Percentiles rank a stretch among this genome's conserved stretches.
Evolutionary conservation across 1,284 basidiomycete genomes (phyloP).

Genomic region (Tausonia pullulans): DNA sequence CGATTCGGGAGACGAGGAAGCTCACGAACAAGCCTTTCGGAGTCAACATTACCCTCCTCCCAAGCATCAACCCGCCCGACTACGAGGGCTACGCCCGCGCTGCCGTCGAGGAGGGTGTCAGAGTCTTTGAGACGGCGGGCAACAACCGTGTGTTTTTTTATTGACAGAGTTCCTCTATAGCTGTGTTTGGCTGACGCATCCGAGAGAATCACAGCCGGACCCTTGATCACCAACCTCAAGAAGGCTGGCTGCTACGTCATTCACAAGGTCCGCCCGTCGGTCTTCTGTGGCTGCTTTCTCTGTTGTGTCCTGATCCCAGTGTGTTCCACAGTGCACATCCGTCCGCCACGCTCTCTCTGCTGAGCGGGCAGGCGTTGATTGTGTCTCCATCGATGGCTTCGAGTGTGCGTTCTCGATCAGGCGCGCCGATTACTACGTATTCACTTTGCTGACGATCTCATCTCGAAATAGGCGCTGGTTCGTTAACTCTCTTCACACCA

Average conservation of each 20-base stretch:
- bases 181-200: not conserved
- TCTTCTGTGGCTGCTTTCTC: too few species aligned
- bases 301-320: too few species aligned
- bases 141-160: slow-evolving; percentile 54
- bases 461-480: not conserved
- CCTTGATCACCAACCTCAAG: slow-evolving; percentile 72
- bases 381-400: slow-evolving; percentile 78
- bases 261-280: slow-evolving; percentile 54
- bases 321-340: slow-evolving; percentile 42
- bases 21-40: slow-evolving; percentile 63
- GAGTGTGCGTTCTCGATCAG: slow-evolving; percentile 48
- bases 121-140: slow-evolving; percentile 86
- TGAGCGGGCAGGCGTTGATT: slow-evolving; percentile 66
- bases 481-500: slow-evolving; percentile 1
- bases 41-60: slow-evolving; percentile 84
- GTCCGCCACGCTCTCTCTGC: slow-evolving; percentile 74
- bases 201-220: slow-evolving; percentile 44
- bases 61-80: slow-evolving; percentile 81
- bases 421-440: too few species aligned
- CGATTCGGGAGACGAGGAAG: slow-evolving; percentile 66
- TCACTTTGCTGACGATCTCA: too few species aligned
- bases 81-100: slow-evolving; percentile 68
- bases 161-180: not conserved
- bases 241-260: slow-evolving; percentile 55
- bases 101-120: slow-evolving; percentile 77